phyloP scores from a whole-genome alignment of 2,329 filamentous ascomycete species.

The Fusarium tupiense region DNA sequence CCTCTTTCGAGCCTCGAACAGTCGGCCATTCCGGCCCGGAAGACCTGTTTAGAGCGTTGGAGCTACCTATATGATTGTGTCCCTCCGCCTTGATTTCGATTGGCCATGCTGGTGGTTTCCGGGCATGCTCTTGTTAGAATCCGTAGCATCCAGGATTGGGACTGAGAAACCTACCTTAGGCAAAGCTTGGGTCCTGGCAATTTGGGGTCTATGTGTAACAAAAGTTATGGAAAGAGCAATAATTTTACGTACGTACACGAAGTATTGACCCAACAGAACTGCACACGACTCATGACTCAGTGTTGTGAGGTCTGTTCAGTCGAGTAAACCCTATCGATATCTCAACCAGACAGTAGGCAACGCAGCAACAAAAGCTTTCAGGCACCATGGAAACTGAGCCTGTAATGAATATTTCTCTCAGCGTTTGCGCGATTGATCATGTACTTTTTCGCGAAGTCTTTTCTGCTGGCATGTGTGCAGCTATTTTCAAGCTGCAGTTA shows the following conservation, averaged over 20 bases:
- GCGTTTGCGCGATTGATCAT: background rate
- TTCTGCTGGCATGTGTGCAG: background rate
- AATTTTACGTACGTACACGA: constrained; percentile 38
- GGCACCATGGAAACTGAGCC: background rate
- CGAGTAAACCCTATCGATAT: background rate
- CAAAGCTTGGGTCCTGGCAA: constrained; percentile 20
- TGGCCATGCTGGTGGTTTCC: constrained; percentile 35
- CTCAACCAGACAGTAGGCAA: background rate
- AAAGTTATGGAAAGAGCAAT: constrained; percentile 43
- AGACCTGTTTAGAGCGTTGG: constrained; percentile 3
- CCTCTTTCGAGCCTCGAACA: constrained; percentile 9
- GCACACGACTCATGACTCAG: constrained; percentile 5
- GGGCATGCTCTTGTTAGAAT: constrained; percentile 43
- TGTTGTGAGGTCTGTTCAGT: background rate
- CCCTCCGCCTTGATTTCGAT: constrained; percentile 8
- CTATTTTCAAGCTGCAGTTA: background rate
- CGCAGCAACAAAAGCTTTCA: background rate
- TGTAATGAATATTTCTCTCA: background rate
- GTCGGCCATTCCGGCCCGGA: constrained; percentile 4
- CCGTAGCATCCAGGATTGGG: constrained; percentile 38
- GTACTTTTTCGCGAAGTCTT: background rate
- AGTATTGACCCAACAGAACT: background rate
- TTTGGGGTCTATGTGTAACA: constrained; percentile 35
- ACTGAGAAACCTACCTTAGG: constrained; percentile 25
- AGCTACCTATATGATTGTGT: background rate